phyloP scores from a whole-genome alignment of 306 rosid species.

The Rosa multiflora region DNA sequence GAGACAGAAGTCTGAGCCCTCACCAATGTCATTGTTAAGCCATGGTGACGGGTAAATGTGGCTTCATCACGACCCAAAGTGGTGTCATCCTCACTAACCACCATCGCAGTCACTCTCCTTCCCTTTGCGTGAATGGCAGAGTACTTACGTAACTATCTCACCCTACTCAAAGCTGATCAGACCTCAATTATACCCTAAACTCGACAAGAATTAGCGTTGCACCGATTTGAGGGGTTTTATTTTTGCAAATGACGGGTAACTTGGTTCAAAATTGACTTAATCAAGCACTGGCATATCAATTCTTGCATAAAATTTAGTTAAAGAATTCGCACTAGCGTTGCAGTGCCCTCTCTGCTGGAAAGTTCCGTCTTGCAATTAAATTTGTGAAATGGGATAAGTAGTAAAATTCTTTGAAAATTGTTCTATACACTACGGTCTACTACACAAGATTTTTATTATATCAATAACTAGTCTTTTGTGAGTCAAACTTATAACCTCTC shows the following conservation, averaged over 20 bases:
- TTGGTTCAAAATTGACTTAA: too few relatives aligned
- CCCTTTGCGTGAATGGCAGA: background rate
- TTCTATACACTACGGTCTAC: too few relatives aligned
- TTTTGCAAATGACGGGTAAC: too few relatives aligned
- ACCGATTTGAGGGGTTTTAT: background rate
- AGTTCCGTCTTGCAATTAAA: too few relatives aligned
- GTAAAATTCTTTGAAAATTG: too few relatives aligned
- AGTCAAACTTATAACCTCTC: too few relatives aligned
- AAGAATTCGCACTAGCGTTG: too few relatives aligned
- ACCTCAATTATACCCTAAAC: background rate
- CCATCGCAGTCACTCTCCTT: background rate
- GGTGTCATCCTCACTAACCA: background rate
- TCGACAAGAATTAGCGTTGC: background rate
- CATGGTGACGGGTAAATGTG: background rate
- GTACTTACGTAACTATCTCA: background rate
- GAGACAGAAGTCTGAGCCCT: background rate
- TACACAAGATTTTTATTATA: too few relatives aligned
- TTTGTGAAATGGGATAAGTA: background rate
- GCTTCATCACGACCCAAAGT: background rate
- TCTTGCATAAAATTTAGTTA: too few relatives aligned
- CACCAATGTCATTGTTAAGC: background rate
- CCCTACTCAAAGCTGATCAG: background rate
- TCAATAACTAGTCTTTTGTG: too few relatives aligned
- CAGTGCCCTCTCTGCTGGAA: too few relatives aligned
- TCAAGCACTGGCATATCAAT: too few relatives aligned